Base-by-base conservation (phyloP, 164 flowering plant genomes). In the Brasenia schreberi region DNA sequence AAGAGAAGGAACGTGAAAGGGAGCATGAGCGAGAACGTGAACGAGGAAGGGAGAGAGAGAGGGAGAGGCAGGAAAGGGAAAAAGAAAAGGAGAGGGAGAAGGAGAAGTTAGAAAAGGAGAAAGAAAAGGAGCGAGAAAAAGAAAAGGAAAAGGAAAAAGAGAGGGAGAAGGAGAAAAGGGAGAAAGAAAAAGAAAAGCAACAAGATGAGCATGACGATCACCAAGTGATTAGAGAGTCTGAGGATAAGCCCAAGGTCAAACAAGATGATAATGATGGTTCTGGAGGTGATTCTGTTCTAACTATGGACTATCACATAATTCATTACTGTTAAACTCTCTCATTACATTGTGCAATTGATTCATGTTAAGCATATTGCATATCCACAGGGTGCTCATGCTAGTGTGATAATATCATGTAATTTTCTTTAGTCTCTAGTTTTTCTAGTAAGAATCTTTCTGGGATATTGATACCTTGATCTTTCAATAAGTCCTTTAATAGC, bases 251-350 rank as follows among this genome's bases (percentile, higher is more conserved):
- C 53, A 76, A 66, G 68, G 61, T 67, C 62, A 84, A 79, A 61
- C 84, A 72, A 43, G 89, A 85, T 65, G 88, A 83, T 58, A 81
- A 80, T 77, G 88, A 77, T 69, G 73, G 53, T 71, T 70, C 63
- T 77, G 85, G 68, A 76, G 96, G 95, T 87, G 72, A 71, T 7
- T 18, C 18, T 18, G 53, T 45, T 7, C 53, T 5, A 45, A 45
- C 12, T 45, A 45, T 45, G 53, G 53, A 7, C 27, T 23, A 23
- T 23, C 27, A 23, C 27, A 23, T 23, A 2, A 23, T 23, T 23
- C 27, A 23, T 23, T 23, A 23, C 27, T 23, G 27, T 23, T 23
- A 23, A 23, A 23, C 27, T 23, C 27, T 2, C 27, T 23, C 27
- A 23, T 2, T 23, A 23, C 27, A 23, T 23, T 23, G 27, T 23